These are phyloP conservation scores for Colletotrichum sp. DNA, from an alignment of 2,329 filamentous ascomycete species.

Conservation along the genomic window DNA sequence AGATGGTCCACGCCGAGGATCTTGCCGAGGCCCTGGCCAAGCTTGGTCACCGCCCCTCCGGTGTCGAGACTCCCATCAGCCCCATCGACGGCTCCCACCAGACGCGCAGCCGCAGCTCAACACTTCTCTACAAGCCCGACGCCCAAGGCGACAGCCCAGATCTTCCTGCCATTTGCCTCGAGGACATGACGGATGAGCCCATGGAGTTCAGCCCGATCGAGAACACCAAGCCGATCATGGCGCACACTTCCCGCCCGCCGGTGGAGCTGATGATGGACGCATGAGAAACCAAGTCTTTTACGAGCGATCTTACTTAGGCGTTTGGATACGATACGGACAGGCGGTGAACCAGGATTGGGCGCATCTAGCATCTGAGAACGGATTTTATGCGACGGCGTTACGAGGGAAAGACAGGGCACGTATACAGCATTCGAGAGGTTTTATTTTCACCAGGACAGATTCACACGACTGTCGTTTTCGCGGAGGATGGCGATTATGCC, in stretches of 20 bases:
- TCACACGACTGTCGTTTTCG: constrained; percentile 1
- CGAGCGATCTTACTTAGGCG: constrained; percentile 9
- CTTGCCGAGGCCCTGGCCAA: constrained; percentile 69
- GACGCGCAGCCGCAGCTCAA: constrained; percentile 65
- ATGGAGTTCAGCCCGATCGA: constrained; percentile 48
- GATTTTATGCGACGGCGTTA: constrained; percentile 16
- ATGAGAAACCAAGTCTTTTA: constrained; percentile 16
- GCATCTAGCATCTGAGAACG: constrained; percentile 9
- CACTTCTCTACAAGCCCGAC: constrained; percentile 69
- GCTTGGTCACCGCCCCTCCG: constrained; percentile 53
- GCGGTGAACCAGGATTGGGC: not conserved
- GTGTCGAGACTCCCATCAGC: constrained; percentile 38
- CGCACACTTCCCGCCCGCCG: constrained; percentile 67
- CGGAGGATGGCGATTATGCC: not conserved
- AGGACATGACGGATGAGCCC: constrained; percentile 68
- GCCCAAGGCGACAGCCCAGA: constrained; percentile 55
- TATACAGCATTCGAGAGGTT: not conserved
- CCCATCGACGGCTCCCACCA: constrained; percentile 43
- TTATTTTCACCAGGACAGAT: not conserved
- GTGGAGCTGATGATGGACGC: constrained; percentile 63
- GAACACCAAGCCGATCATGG: constrained; percentile 52
- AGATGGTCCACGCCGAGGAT: constrained; percentile 72
- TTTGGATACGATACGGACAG: constrained; percentile 2
- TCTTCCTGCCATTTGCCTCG: constrained; percentile 69
- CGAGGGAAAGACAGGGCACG: not conserved